Conservation (phyloP, 1,139 yeast species). For the Candida sojae region DNA sequence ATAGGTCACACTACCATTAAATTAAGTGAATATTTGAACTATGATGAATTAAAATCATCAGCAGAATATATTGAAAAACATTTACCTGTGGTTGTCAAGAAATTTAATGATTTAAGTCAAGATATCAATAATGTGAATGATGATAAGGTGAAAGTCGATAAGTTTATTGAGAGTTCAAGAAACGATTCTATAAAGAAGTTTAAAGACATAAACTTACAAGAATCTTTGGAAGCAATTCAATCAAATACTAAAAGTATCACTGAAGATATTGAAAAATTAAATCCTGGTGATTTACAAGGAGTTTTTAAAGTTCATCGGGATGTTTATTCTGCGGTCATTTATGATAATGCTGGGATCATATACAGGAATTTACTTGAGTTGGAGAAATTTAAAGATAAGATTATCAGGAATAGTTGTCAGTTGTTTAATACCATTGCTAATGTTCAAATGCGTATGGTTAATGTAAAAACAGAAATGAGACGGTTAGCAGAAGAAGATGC, state of each 20-base stretch:
- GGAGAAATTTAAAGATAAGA: slow-evolving; percentile 26
- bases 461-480: slow-evolving; percentile 32
- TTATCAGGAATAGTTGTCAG: slow-evolving; percentile 23
- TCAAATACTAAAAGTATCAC: slow-evolving; percentile 10
- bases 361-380: slow-evolving; percentile 19
- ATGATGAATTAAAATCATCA: slow-evolving; percentile 22
- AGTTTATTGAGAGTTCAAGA: slow-evolving; percentile 32
- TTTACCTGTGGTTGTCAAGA: slow-evolving; percentile 33
- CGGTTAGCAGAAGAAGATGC: slow-evolving; percentile 13
- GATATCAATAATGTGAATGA: slow-evolving; percentile 25
- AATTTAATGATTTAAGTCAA: slow-evolving; percentile 43
- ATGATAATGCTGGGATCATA: slow-evolving; percentile 15
- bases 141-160: slow-evolving; percentile 32
- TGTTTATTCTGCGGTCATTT: slow-evolving; percentile 16
- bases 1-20: slow-evolving; percentile 15
- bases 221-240: slow-evolving; percentile 8
- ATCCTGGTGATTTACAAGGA: slow-evolving; percentile 13
- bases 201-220: slow-evolving; percentile 18
- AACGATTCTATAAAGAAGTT: slow-evolving; percentile 37
- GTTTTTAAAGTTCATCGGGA: slow-evolving; percentile 20
- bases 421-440: slow-evolving; percentile 37
- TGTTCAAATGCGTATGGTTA: slow-evolving; percentile 43
- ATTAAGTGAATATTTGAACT: slow-evolving; percentile 28
- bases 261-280: slow-evolving; percentile 20
- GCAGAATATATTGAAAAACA: slow-evolving; percentile 25